Percentiles rank a stretch among this genome's conserved stretches.
These are phyloP conservation scores for Cercospora sesami DNA, from an alignment of 2,329 filamentous ascomycete species.

Conservation along the genomic window DNA sequence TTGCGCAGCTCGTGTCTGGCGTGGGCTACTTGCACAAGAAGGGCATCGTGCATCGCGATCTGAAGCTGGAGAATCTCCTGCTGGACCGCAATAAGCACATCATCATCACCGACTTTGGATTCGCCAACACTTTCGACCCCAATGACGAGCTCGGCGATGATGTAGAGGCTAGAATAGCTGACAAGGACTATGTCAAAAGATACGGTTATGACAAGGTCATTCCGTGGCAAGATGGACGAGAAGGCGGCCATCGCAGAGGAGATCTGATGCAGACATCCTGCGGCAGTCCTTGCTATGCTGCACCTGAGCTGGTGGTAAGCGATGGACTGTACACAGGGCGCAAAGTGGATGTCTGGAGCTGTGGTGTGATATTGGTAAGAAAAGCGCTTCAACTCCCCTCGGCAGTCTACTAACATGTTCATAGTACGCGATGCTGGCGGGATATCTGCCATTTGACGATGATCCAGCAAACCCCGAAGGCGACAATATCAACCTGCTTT, in stretches of 20 bases:
- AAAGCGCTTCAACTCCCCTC: not conserved
- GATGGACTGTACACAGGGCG: constrained; percentile 95
- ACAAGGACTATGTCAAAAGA: constrained; percentile 84
- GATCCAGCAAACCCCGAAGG: constrained; percentile 97
- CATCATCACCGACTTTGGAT: constrained; percentile 99
- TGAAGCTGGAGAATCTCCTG: constrained; percentile 94
- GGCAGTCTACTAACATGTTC: constrained; percentile 14
- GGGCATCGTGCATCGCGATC: constrained; percentile 93
- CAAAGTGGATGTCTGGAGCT: constrained; percentile 99
- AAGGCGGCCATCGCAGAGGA: constrained; percentile 64
- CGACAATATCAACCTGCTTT: constrained; percentile 97
- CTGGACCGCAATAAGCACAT: constrained; percentile 97
- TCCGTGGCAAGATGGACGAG: constrained; percentile 57
- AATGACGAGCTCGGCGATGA: constrained; percentile 84
- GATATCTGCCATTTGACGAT: constrained; percentile 96
- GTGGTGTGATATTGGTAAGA: constrained; percentile 93
- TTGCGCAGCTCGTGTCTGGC: constrained; percentile 92
- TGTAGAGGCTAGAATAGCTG: constrained; percentile 80
- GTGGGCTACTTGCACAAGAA: constrained; percentile 98
- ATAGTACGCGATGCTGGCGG: constrained; percentile 97
- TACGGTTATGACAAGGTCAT: constrained; percentile 80
- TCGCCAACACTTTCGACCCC: constrained; percentile 95
- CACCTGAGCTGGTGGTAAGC: constrained; percentile 93
- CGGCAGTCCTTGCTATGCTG: constrained; percentile 95
- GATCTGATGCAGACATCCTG: constrained; percentile 99